Evolutionary conservation across 1,284 basidiomycete species (phyloP), one percentile per base, ranked within the genome.

Genomic region (Tilletia horrida): DNA sequence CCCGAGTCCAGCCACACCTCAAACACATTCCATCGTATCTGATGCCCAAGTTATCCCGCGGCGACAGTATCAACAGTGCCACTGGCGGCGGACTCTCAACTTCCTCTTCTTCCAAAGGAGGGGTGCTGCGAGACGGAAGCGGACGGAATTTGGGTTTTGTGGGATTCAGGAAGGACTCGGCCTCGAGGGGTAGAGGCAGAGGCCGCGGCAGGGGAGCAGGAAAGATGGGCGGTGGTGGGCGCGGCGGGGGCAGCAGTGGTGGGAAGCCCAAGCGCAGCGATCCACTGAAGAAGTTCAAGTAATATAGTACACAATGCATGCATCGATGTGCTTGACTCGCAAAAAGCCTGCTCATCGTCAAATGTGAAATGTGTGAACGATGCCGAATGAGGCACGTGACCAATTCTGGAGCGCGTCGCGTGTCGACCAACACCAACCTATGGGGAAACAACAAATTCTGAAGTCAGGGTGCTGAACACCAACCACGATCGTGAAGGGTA

Each of bases 1-100:
- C 90, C 23, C 86, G 93, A 47, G 86, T 94, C 11, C 92, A 94
- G 79, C 72, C 75, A 25, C 95, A 98, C 79, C 90, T 99, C 87
- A 97, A 96, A 82, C 91, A 97, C 82, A 88, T 98, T 2, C 96
- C 96, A 0, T 89, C 89, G 66, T 99, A 99, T 81, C 85, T 98
- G 27, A 86, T 97, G 76, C 95, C 95, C 27, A 59, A 59, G 16
- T 6, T 59, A 9, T 25, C 55, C 6, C 29, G 29, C 29, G 29
- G 27, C 27, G 52, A 31, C 52, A 6, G 45, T 48, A 16, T 18
- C 45, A 48, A 48, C 45, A 18, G 45, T 16, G 6, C 21, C 18
- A 48, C 4, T 23, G 55, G 27, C 47, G 47, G 43, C 27, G 50
- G 50, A 23, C 2, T 27, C 11, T 14, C 23, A 21, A 1, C 55